Percentiles rank a stretch among this genome's conserved stretches.
Evolutionary conservation across 495 filamentous ascomycete genomes (phyloP).

Genomic region (Aspergillus nidulans): DNA sequence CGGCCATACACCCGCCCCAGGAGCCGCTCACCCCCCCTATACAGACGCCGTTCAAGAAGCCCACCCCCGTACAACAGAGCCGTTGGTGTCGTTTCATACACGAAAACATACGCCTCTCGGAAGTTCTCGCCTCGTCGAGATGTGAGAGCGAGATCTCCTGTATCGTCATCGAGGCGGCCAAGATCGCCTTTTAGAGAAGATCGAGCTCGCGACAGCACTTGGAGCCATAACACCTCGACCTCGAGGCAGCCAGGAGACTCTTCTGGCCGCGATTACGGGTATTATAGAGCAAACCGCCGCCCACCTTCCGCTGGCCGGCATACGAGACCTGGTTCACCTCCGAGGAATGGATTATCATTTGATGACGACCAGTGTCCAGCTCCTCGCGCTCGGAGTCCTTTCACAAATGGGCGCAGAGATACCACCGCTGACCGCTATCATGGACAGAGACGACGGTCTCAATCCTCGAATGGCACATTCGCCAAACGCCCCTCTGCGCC

Average conservation of each 20-base stretch:
- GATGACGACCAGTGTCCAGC: conserved; percentile 13
- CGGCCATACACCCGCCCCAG: conserved; percentile 34
- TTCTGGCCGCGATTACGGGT: conserved; percentile 25
- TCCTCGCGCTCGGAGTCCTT: conserved; percentile 25
- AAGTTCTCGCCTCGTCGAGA: conserved; percentile 47
- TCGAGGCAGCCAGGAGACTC: conserved; percentile 32
- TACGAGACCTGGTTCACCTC: conserved; percentile 28
- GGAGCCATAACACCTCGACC: conserved; percentile 30
- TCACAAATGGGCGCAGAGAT: conserved; percentile 16
- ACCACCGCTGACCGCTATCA: conserved; percentile 9
- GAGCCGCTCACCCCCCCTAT: conserved; percentile 42
- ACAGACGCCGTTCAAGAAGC: conserved; percentile 46
- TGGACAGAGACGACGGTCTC: conserved; percentile 22
- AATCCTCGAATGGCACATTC: conserved; percentile 24
- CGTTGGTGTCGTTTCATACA: conserved; percentile 27
- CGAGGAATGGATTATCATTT: conserved; percentile 15
- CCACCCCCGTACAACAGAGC: conserved; percentile 40
- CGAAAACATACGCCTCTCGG: conserved; percentile 39
- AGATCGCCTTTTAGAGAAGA: conserved; percentile 40
- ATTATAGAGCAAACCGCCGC: conserved; percentile 21
- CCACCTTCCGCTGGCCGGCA: conserved; percentile 18
- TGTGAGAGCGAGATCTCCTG: conserved; percentile 40
- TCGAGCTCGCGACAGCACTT: conserved; percentile 29
- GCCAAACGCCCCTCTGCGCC: conserved; percentile 29
- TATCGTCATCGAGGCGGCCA: conserved; percentile 35